Evolutionary conservation across 2,329 filamentous ascomycete species (phyloP).

Genomic region (Dothistroma pini): DNA sequence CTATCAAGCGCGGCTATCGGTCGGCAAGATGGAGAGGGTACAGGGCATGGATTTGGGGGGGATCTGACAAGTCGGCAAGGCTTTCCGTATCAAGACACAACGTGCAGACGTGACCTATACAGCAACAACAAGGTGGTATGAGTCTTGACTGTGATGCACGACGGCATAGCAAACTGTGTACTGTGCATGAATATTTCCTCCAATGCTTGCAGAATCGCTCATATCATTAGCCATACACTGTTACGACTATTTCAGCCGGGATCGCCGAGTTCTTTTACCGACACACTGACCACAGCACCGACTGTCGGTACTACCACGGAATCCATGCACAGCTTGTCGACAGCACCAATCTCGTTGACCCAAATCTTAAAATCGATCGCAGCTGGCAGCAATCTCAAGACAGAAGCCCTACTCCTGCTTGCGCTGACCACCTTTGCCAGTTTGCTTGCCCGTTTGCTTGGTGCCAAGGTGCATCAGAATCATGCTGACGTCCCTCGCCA

Average conservation of each 20-base stretch:
- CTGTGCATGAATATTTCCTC: not conserved
- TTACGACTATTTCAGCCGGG: not conserved
- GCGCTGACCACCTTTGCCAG: not conserved
- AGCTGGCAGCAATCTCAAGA: not conserved
- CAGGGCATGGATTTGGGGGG: not conserved
- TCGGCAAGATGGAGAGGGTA: not conserved
- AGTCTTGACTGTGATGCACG: not conserved
- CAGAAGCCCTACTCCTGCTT: constrained; percentile 1
- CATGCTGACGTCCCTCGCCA: constrained; percentile 13
- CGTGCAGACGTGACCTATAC: not conserved
- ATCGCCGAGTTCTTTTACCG: not conserved
- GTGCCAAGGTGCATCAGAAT: constrained; percentile 7
- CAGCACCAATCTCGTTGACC: not conserved
- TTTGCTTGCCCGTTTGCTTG: constrained; percentile 1
- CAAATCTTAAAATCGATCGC: not conserved
- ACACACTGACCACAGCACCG: not conserved
- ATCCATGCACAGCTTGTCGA: not conserved
- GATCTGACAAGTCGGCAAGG: not conserved
- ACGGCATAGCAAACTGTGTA: not conserved
- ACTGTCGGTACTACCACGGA: not conserved
- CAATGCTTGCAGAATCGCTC: not conserved
- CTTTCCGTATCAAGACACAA: not conserved
- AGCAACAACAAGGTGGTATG: not conserved
- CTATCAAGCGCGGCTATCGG: not conserved
- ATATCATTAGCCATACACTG: not conserved